Evolutionary conservation across 2,329 filamentous ascomycete species (phyloP).

Genomic region (Colletotrichum sp.): DNA sequence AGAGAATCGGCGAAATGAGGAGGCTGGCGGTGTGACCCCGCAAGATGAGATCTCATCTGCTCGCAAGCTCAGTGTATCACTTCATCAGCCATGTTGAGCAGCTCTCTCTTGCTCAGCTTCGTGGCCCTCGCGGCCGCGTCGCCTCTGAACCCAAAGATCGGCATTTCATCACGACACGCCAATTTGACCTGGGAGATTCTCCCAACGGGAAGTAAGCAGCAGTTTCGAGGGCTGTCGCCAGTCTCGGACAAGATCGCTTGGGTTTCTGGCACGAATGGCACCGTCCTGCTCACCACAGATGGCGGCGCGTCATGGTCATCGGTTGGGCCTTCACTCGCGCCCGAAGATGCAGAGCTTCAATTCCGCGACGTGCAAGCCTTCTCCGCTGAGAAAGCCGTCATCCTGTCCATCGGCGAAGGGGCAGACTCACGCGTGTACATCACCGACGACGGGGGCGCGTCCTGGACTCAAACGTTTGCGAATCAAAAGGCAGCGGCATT

Average conservation of each 20-base stretch:
- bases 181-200: constrained; percentile 27
- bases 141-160: not conserved
- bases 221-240: constrained; percentile 33
- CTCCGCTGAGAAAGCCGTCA: constrained; percentile 41
- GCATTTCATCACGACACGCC: not conserved
- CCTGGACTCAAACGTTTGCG: constrained; percentile 30
- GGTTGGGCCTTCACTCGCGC: constrained; percentile 28
- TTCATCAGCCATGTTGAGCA: not conserved
- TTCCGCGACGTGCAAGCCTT: constrained; percentile 42
- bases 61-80: not conserved
- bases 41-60: not conserved
- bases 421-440: constrained; percentile 33
- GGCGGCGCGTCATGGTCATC: constrained; percentile 32
- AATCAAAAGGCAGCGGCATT: constrained; percentile 33
- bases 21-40: not conserved
- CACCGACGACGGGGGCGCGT: constrained; percentile 29
- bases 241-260: constrained; percentile 33
- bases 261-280: constrained; percentile 33
- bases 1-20: not conserved
- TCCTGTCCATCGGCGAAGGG: constrained; percentile 39
- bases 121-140: not conserved
- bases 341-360: constrained; percentile 27
- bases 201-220: constrained; percentile 27
- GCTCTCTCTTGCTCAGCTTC: not conserved
- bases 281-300: constrained; percentile 31